Percentiles rank a stretch among this genome's conserved stretches.
Evolutionary conservation across 352 stramenopile genomes (phyloP).

Genomic region (Pythium dissimile): DNA sequence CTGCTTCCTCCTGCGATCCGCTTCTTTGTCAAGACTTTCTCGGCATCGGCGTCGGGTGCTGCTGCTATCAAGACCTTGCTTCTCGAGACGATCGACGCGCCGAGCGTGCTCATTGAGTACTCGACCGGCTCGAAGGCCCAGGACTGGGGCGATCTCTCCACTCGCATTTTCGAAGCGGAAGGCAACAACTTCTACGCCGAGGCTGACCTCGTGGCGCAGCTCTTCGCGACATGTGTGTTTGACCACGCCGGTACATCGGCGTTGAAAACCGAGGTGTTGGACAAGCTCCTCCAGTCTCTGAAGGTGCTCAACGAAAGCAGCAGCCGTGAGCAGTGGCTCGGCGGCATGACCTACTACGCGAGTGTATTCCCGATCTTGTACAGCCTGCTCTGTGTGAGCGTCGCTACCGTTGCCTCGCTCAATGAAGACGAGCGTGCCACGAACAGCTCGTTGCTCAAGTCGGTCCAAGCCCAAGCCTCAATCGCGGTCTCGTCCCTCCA

Average conservation of each 20-base stretch:
- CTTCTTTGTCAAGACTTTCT: conserved; percentile 39
- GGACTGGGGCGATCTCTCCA: conserved; percentile 55
- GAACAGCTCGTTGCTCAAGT: background rate
- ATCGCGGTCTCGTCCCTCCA: conserved; percentile 1
- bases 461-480: background rate
- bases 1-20: conserved; percentile 52
- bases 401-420: conserved; percentile 32
- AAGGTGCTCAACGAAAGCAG: conserved; percentile 18
- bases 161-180: conserved; percentile 76
- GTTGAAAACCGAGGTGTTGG: conserved; percentile 29
- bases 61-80: conserved; percentile 29
- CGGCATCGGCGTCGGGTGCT: conserved; percentile 25
- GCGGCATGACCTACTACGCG: conserved; percentile 63
- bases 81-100: conserved; percentile 36
- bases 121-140: conserved; percentile 34
- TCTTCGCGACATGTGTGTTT: conserved; percentile 28
- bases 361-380: conserved; percentile 56
- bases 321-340: conserved; percentile 40
- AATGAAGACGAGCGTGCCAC: background rate
- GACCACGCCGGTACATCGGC: background rate
- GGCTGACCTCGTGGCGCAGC: conserved; percentile 54
- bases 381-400: conserved; percentile 37
- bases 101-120: conserved; percentile 40
- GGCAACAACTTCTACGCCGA: conserved; percentile 80
- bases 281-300: conserved; percentile 24